A percentile compares a stretch with the other conserved stretches of the same genome.
Conservation (phyloP, 2,329 filamentous ascomycete genomes). For the Fusarium brachygibbosum region DNA sequence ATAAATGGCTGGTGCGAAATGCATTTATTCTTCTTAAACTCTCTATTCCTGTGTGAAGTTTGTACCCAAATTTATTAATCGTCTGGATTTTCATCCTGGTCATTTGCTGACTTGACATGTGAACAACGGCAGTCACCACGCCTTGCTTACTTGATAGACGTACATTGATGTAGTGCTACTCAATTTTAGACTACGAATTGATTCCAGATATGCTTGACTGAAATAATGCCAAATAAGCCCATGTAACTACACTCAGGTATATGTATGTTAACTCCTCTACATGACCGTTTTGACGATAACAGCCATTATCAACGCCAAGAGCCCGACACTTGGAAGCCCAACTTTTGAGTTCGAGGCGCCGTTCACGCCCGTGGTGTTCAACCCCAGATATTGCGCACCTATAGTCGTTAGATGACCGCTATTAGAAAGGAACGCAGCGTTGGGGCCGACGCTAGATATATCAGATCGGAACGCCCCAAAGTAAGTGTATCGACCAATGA, state of each 20-base stretch:
- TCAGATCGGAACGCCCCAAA: slow-evolving; percentile 80
- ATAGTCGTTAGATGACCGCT: slow-evolving; percentile 80
- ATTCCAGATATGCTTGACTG: neutral
- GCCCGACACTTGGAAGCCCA: neutral
- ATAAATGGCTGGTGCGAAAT: slow-evolving; percentile 19
- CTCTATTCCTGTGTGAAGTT: neutral
- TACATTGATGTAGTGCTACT: neutral
- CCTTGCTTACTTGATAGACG: neutral
- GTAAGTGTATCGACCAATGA: slow-evolving; percentile 77
- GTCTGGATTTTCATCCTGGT: neutral
- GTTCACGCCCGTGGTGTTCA: slow-evolving; percentile 58
- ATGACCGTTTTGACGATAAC: slow-evolving; percentile 13
- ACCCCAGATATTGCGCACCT: slow-evolving; percentile 81
- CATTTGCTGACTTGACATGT: neutral
- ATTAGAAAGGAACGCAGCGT: slow-evolving; percentile 77
- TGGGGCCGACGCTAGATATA: slow-evolving; percentile 80
- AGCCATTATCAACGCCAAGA: slow-evolving; percentile 20
- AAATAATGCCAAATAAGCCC: no score
- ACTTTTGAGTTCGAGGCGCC: slow-evolving; percentile 32
- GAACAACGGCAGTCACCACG: neutral
- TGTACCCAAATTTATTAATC: no score
- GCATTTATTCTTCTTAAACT: slow-evolving; percentile 4
- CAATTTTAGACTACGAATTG: neutral
- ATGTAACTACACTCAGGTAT: neutral
- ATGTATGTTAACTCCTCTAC: neutral